Conservation (phyloP, 129 eudicot genomes). For the Deinandra increscens region DNA sequence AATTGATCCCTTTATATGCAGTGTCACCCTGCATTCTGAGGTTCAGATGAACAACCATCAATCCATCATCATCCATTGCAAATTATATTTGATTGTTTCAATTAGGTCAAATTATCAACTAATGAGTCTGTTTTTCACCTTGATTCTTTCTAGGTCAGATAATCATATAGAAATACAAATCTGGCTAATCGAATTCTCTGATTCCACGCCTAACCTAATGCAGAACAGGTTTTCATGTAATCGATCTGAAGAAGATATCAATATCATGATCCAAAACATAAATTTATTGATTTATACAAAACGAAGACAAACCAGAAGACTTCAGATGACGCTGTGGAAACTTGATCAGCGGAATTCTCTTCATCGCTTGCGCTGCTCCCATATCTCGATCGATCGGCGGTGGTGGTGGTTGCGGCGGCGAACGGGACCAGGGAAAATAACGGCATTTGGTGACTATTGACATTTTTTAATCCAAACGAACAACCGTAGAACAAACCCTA, state of each 20-base stretch:
- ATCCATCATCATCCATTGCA: neutral
- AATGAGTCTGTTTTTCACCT: no score
- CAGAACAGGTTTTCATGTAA: neutral
- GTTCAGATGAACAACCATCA: neutral
- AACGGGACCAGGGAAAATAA: no score
- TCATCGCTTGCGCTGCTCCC: constrained; percentile 55
- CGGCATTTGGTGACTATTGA: no score
- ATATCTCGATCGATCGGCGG: neutral
- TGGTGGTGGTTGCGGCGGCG: neutral
- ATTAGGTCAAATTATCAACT: neutral
- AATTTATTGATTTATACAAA: neutral
- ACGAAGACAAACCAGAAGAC: constrained; percentile 41
- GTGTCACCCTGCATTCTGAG: neutral
- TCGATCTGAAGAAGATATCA: neutral
- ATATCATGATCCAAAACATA: neutral
- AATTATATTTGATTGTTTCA: neutral
- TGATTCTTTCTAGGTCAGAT: no score
- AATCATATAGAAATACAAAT: no score
- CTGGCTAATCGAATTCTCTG: no score
- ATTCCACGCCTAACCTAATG: neutral
- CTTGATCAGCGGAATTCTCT: constrained; percentile 78
- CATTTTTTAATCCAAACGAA: no score
- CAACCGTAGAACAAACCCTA: no score
- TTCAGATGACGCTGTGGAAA: constrained; percentile 67
- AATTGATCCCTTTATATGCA: neutral